Base-by-base conservation (phyloP, 805 yeast genomes). In the Kazachstania martiniae region DNA sequence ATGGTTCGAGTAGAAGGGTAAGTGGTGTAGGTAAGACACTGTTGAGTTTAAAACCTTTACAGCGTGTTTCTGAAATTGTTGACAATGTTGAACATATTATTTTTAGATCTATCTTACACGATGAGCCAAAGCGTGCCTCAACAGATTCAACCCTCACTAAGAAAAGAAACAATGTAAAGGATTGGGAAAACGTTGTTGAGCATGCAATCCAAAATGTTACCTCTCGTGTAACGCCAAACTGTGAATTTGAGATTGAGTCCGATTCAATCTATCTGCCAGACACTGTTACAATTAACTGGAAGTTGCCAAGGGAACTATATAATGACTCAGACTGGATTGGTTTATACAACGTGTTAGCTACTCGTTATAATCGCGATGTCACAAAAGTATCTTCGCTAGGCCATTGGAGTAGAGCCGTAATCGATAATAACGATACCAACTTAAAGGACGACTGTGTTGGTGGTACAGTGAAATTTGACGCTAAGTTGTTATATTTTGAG, bases 321-420 rank as follows among this genome's bases (percentile, higher is more conserved):
- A 58, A 71, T 12, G 36, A 56, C 0, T 64, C 61, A 27, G 87
- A 80, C 49, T 82, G 94, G 94, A 67, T 82, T 41, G 93, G 91
- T 1, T 54, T 82, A 19, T 82, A 82, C 56, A 70, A 71, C 33
- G 67, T 78, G 8, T 58, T 70, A 17, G 79, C 70, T 39, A 73
- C 82, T 12, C 68, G 74, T 4, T 61, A 61, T 22, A 69, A 77
- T 14, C 63, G 74, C 33, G 64, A 65, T 26, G 65, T 62, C 18
- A 80, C 91, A 0, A 56, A 66, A 23, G 58, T 74, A n/a, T 62
- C 81, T 9, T 76, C 86, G 8, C 54, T 66, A 24, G 80, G 80
- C 8, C 73, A 77, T 40, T 81, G 89, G 89, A 21, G 73, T 8
- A 19, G 9, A 19, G 10, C 72, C 34, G 52, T 66, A 9, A 58